These are phyloP conservation scores for Meripilus lineatus DNA, from an alignment of 1,284 basidiomycete species.

Conservation along the genomic window DNA sequence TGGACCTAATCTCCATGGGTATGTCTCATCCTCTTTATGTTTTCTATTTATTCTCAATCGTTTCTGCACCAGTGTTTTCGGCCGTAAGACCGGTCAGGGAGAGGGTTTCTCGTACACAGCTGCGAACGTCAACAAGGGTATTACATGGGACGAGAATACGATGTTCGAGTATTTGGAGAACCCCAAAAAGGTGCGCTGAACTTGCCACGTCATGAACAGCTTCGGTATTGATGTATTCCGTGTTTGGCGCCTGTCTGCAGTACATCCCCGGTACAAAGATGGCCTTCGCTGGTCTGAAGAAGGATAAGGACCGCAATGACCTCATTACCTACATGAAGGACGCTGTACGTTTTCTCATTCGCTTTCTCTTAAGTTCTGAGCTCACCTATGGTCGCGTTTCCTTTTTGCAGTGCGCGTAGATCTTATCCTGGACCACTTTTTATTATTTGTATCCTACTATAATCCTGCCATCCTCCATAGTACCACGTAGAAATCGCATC, in stretches of 20 bases:
- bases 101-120: constrained; percentile 91
- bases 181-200: constrained; percentile 80
- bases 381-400: background rate
- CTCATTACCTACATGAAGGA: constrained; percentile 78
- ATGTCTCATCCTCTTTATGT: constrained; percentile 27
- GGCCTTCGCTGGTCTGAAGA: constrained; percentile 97
- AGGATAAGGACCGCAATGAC: constrained; percentile 94
- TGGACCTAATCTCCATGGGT: constrained; percentile 94
- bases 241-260: constrained; percentile 34
- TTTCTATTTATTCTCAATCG: constrained; percentile 9
- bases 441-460: constrained; percentile 7
- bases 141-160: constrained; percentile 84
- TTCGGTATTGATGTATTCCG: background rate
- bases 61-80: constrained; percentile 57
- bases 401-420: constrained; percentile 15
- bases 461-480: too few species aligned
- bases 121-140: constrained; percentile 95
- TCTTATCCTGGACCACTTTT: constrained; percentile 6
- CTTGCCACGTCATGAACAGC: constrained; percentile 16
- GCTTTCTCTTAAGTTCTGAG: background rate
- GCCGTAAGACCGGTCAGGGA: constrained; percentile 87
- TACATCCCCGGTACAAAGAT: constrained; percentile 97
- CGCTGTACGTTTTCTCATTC: constrained; percentile 39
- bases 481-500: too few species aligned
- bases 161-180: constrained; percentile 93